Conservation (phyloP, 495 filamentous ascomycete genomes). For the Daldinia decipiens region DNA sequence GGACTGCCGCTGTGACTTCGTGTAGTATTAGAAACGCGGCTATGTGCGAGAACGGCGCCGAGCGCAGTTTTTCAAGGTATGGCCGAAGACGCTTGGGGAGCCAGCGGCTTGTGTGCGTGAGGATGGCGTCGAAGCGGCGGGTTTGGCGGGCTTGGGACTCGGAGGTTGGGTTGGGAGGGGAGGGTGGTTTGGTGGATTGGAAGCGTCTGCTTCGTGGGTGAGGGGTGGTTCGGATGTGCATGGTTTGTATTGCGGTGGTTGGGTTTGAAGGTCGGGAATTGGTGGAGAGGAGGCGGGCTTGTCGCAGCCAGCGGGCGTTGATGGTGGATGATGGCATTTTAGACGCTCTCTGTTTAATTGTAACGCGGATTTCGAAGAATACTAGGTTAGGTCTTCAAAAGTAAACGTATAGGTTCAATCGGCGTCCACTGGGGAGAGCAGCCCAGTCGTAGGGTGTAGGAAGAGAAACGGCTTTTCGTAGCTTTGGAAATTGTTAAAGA, state of each 20-base stretch:
- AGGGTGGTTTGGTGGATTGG: conserved; percentile 37
- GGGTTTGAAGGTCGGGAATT: conserved; percentile 1
- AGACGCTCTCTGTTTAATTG: not conserved
- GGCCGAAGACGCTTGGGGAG: conserved; percentile 65
- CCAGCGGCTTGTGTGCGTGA: conserved; percentile 64
- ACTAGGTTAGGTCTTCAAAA: no score
- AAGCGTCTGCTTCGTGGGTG: conserved; percentile 26
- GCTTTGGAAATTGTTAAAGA: not conserved
- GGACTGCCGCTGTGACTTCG: conserved; percentile 87
- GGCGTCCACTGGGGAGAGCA: not conserved
- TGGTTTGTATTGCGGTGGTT: not conserved
- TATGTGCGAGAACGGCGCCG: conserved; percentile 83
- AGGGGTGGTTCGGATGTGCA: not conserved
- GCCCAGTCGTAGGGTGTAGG: not conserved
- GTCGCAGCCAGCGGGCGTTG: conserved; percentile 6
- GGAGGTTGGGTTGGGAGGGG: not conserved
- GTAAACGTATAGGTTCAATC: not conserved
- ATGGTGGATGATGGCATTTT: conserved; percentile 3
- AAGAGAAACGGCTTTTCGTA: not conserved
- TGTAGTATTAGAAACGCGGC: conserved; percentile 89
- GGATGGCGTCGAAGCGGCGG: conserved; percentile 34
- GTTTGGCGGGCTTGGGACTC: conserved; percentile 28
- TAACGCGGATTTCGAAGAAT: not conserved
- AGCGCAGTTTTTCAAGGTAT: conserved; percentile 73
- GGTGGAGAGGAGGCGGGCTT: conserved; percentile 9